These are phyloP conservation scores for Xylariaceae sp. DNA, from an alignment of 2,329 filamentous ascomycete species.

Conservation along the genomic window DNA sequence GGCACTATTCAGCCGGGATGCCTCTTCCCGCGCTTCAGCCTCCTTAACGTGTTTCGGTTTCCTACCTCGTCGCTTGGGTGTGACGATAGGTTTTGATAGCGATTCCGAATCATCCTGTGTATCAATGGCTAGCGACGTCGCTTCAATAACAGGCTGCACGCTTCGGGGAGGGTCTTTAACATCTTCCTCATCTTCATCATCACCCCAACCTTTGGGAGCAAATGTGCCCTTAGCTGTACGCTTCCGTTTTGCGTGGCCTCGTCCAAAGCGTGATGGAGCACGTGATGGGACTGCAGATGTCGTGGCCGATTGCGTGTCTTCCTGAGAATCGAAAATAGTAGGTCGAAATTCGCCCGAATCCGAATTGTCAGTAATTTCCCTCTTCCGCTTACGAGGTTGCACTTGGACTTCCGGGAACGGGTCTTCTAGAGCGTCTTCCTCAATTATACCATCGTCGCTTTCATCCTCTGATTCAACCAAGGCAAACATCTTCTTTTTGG, in stretches of 20 bases:
- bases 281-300: constrained; percentile 4
- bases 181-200: constrained; percentile 9
- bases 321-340: constrained; percentile 21
- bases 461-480: constrained; percentile 25
- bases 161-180: constrained; percentile 11
- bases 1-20: no score
- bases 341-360: constrained; percentile 29
- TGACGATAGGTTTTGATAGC: constrained; percentile 12
- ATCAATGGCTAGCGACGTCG: neutral
- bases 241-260: constrained; percentile 14
- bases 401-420: constrained; percentile 20
- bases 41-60: constrained; percentile 21
- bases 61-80: constrained; percentile 24
- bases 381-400: constrained; percentile 27
- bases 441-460: constrained; percentile 22
- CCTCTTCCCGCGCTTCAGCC: neutral
- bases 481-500: constrained; percentile 29
- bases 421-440: constrained; percentile 21
- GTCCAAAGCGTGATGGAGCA: constrained; percentile 3
- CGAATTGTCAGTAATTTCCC: constrained; percentile 18
- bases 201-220: constrained; percentile 6
- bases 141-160: neutral
- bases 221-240: constrained; percentile 16
- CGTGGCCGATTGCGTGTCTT: constrained; percentile 21
- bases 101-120: no score